phyloP scores from a whole-genome alignment of 2,329 filamentous ascomycete species.

The Pleurostoma richardsiae region DNA sequence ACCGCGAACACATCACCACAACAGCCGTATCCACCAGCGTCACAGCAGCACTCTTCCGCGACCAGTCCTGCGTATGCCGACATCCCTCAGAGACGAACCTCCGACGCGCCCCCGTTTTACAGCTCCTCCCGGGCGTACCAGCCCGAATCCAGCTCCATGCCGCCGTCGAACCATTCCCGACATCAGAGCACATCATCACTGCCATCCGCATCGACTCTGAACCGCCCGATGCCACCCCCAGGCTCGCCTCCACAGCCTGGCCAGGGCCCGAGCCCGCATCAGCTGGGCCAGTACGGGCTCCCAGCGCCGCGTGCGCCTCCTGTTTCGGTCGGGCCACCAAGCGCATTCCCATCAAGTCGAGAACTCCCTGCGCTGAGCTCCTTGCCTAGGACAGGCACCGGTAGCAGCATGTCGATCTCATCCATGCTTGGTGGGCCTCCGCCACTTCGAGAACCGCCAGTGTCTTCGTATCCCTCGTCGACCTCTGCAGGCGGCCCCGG shows the following conservation, averaged over 20 bases:
- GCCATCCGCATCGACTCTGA: slow-evolving; percentile 26
- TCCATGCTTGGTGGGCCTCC: slow-evolving; percentile 53
- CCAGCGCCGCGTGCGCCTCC: slow-evolving; percentile 40
- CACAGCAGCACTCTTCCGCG: slow-evolving; percentile 14
- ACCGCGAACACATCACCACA: slow-evolving; percentile 10
- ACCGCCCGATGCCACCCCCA: slow-evolving; percentile 41
- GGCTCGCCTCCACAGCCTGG: slow-evolving; percentile 35
- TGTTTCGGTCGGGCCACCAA: slow-evolving; percentile 35
- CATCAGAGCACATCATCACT: slow-evolving; percentile 40
- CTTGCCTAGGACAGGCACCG: slow-evolving; percentile 39
- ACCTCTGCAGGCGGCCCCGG: slow-evolving; percentile 29
- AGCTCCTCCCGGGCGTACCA: slow-evolving; percentile 29
- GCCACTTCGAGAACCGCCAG: slow-evolving; percentile 25
- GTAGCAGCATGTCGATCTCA: slow-evolving; percentile 58
- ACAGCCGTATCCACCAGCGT: slow-evolving; percentile 11
- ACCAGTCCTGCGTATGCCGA: slow-evolving; percentile 20
- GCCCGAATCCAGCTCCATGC: slow-evolving; percentile 19
- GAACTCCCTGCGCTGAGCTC: slow-evolving; percentile 47
- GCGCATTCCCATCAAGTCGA: slow-evolving; percentile 42
- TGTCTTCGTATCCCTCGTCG: slow-evolving; percentile 34
- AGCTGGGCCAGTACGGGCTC: slow-evolving; percentile 34
- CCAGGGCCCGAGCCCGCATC: slow-evolving; percentile 18
- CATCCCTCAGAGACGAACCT: slow-evolving; percentile 28
- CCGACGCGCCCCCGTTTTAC: slow-evolving; percentile 31
- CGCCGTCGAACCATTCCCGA: slow-evolving; percentile 29